These are phyloP conservation scores for Chalciporus pseudorubinellus DNA, from an alignment of 768 basidiomycete species.

Conservation along the genomic window DNA sequence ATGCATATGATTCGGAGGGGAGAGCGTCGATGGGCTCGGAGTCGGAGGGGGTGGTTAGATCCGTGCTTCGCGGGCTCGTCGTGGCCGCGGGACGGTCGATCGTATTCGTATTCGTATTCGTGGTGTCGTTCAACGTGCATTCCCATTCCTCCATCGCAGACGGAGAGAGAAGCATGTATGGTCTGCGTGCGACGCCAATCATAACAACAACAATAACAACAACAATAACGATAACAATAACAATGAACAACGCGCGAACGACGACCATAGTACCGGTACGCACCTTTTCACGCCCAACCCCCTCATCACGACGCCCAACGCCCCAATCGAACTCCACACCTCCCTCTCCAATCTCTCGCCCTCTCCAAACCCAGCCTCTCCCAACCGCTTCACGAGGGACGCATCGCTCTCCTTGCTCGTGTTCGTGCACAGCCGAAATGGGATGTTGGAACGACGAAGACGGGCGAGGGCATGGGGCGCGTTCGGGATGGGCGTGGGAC, in stretches of 20 bases:
- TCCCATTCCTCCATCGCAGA: slow-evolving; percentile 51
- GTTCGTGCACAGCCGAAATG: slow-evolving; percentile 64
- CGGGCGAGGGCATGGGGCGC: slow-evolving; percentile 35
- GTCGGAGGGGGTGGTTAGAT: background rate
- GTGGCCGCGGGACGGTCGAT: background rate
- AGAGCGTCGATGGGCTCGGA: no score
- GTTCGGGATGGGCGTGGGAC: slow-evolving; percentile 43
- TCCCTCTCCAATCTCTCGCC: slow-evolving; percentile 39
- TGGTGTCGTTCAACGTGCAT: slow-evolving; percentile 24
- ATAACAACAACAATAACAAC: no score
- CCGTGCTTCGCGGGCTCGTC: background rate
- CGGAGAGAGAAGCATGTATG: slow-evolving; percentile 54
- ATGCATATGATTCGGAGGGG: no score
- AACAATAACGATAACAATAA: no score
- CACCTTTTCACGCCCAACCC: slow-evolving; percentile 43
- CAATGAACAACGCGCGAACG: no score
- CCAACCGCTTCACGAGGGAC: slow-evolving; percentile 37
- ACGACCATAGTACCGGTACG: no score
- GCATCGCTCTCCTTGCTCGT: slow-evolving; percentile 57
- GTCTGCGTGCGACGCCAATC: no score
- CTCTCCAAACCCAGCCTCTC: slow-evolving; percentile 49
- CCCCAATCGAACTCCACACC: slow-evolving; percentile 65
- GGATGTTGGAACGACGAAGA: slow-evolving; percentile 34
- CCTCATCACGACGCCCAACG: slow-evolving; percentile 47
- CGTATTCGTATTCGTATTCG: background rate